These are phyloP conservation scores for Yamadazyma oceani DNA, from an alignment of 1,139 yeast genomes.

Conservation along the genomic window DNA sequence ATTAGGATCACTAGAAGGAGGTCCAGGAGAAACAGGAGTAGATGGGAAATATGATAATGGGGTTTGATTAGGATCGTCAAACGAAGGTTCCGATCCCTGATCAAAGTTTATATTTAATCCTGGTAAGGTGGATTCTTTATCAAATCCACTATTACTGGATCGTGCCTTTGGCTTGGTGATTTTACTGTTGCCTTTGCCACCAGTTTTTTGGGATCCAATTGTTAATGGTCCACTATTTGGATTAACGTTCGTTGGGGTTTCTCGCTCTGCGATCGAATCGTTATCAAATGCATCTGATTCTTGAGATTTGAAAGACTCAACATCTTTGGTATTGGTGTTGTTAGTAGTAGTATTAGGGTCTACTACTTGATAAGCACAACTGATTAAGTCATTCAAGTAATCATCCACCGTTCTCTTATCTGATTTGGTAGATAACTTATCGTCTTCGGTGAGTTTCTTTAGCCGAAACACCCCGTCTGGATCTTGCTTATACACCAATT, in stretches of 20 bases:
- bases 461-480: constrained; percentile 45
- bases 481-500: constrained; percentile 40
- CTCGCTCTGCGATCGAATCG: constrained; percentile 6
- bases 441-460: constrained; percentile 26
- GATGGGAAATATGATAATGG: not conserved
- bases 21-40: no score
- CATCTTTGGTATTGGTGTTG: constrained; percentile 3
- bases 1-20: not conserved
- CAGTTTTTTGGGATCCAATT: not conserved
- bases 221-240: not conserved
- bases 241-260: not conserved
- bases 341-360: constrained; percentile 14
- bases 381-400: constrained; percentile 30
- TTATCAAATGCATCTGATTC: no score
- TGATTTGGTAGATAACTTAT: constrained; percentile 15
- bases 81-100: no score
- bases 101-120: no score
- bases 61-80: no score
- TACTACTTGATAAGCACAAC: constrained; percentile 26
- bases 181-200: no score
- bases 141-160: no score
- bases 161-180: no score
- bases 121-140: no score
- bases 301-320: constrained; percentile 3
- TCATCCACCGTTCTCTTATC: constrained; percentile 26